Conservation (phyloP, 495 filamentous ascomycete species). For the Parathielavia appendiculata region DNA sequence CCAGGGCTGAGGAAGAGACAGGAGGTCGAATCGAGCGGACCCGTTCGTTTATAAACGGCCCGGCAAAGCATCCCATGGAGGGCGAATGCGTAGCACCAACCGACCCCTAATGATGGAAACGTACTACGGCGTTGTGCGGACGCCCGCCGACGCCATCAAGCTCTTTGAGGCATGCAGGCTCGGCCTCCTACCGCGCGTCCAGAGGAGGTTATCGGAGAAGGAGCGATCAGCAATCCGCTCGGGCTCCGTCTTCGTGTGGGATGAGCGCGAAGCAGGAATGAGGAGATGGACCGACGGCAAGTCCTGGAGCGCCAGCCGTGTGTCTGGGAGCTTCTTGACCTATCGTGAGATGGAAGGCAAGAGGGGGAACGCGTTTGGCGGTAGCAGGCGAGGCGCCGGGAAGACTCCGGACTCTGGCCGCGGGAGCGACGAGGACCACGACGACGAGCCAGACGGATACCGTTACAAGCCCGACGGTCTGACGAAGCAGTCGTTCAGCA, state of each 20-base stretch:
- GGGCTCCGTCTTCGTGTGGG: constrained; percentile 98
- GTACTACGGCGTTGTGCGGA: constrained; percentile 87
- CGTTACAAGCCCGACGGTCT: constrained; percentile 94
- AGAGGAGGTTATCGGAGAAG: constrained; percentile 91
- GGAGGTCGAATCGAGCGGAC: background rate
- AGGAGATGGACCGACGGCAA: constrained; percentile 97
- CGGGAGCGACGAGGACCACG: constrained; percentile 73
- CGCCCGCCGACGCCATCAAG: constrained; percentile 91
- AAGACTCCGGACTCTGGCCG: constrained; percentile 77
- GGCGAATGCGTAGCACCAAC: background rate
- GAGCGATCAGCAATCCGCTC: constrained; percentile 91
- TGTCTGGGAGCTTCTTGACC: constrained; percentile 95
- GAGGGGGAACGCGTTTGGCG: constrained; percentile 53
- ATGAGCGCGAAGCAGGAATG: constrained; percentile 98
- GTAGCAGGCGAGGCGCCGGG: constrained; percentile 53
- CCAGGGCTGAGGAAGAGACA: background rate
- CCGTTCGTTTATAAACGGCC: background rate
- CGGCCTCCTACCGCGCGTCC: constrained; percentile 84
- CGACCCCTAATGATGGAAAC: constrained; percentile 70
- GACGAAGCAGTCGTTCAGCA: constrained; percentile 99
- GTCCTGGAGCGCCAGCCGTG: constrained; percentile 96
- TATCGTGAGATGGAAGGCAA: constrained; percentile 99
- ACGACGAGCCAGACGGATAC: constrained; percentile 89
- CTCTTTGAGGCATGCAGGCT: constrained; percentile 94
- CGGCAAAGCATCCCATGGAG: background rate